Percentiles rank a stretch among this genome's conserved stretches.
phyloP scores from a whole-genome alignment of 2,329 filamentous ascomycete species.

The Microascus cirrosus region DNA sequence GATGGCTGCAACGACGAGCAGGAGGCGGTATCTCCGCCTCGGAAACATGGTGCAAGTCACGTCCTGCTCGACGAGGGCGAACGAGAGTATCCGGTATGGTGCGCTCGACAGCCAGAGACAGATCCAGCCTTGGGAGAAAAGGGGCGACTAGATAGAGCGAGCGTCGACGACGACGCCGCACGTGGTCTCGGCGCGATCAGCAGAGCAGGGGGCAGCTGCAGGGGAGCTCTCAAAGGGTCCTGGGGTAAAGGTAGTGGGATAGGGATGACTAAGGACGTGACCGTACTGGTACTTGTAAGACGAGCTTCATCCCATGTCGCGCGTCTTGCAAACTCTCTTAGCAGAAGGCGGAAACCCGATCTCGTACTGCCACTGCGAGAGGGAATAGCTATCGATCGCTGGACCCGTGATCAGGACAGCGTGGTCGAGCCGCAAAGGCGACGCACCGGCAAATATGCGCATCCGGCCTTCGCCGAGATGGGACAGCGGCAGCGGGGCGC shows the following conservation, averaged over 20 bases:
- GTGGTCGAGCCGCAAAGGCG: neutral
- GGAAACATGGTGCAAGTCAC: neutral
- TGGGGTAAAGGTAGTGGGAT: neutral
- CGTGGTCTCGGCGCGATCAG: neutral
- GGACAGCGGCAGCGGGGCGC: neutral
- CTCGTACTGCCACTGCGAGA: neutral
- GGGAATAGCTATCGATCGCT: neutral
- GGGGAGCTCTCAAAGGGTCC: neutral
- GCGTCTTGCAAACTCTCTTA: no score
- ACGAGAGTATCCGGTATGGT: neutral
- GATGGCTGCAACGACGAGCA: conserved; percentile 42
- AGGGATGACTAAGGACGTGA: neutral
- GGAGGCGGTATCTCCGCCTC: conserved; percentile 47
- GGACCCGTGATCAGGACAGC: neutral
- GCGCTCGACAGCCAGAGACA: neutral
- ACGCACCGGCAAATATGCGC: neutral
- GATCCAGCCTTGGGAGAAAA: neutral
- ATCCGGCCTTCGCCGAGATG: neutral
- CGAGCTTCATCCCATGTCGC: no score
- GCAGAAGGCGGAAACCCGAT: neutral
- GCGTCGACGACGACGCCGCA: neutral
- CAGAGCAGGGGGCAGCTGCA: neutral
- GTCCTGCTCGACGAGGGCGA: neutral
- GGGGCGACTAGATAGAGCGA: neutral
- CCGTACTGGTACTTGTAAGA: neutral